phyloP scores from a whole-genome alignment of 169 alveolate species.

The Neospora caninum region DNA sequence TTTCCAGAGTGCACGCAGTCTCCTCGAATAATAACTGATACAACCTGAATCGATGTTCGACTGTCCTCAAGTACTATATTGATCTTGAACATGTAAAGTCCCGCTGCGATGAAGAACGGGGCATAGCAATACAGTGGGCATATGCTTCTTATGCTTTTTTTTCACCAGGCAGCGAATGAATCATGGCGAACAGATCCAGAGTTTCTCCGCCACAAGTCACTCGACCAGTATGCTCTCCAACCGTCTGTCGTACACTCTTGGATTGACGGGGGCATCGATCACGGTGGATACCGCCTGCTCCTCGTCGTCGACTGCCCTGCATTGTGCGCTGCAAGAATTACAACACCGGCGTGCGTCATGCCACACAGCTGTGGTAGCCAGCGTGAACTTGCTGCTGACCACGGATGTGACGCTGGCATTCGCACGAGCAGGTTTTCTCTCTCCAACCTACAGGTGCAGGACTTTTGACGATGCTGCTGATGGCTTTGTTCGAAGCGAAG shows the following conservation, averaged over 20 bases:
- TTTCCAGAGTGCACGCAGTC: neutral
- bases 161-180: constrained; percentile 69
- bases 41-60: neutral
- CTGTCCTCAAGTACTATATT: neutral
- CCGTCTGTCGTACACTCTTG: constrained; percentile 75
- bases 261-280: constrained; percentile 79
- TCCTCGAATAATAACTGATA: constrained; percentile 26
- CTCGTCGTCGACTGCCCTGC: constrained; percentile 81
- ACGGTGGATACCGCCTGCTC: constrained; percentile 84
- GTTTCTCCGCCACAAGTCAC: constrained; percentile 72
- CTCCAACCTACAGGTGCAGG: constrained; percentile 77
- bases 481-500: constrained; percentile 83
- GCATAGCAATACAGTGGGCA: neutral
- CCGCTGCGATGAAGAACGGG: neutral
- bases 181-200: constrained; percentile 35
- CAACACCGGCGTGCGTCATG: constrained; percentile 70
- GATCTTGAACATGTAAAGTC: neutral
- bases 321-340: constrained; percentile 72
- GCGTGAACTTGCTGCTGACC: constrained; percentile 77
- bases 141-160: neutral
- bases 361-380: constrained; percentile 76
- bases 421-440: constrained; percentile 79
- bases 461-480: constrained; percentile 80
- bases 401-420: constrained; percentile 78
- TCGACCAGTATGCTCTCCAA: constrained; percentile 76